Percentiles rank a stretch among this genome's conserved stretches.
These are phyloP conservation scores for Berkeleyomyces basicola DNA, from an alignment of 2,329 filamentous ascomycete genomes.

Conservation along the genomic window DNA sequence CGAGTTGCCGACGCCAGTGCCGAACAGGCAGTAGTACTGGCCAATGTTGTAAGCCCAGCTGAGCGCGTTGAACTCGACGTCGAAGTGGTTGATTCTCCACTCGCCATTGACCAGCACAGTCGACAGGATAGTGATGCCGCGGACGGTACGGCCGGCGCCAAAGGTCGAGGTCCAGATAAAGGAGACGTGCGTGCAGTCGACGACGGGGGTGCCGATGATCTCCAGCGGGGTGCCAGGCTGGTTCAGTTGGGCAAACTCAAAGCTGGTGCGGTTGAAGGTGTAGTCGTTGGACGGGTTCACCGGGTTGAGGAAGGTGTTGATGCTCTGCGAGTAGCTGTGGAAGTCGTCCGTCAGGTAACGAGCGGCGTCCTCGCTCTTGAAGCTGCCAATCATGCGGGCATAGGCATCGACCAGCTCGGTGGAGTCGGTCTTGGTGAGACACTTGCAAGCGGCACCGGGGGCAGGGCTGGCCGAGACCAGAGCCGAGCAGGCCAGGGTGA, in stretches of 20 bases:
- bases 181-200: slow-evolving; percentile 12
- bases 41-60: slow-evolving; percentile 14
- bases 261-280: slow-evolving; percentile 14
- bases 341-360: slow-evolving; percentile 14
- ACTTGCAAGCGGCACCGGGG: slow-evolving; percentile 3
- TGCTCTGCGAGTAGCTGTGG: slow-evolving; percentile 13
- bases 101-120: slow-evolving; percentile 13
- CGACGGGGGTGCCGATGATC: slow-evolving; percentile 7
- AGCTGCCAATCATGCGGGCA: slow-evolving; percentile 35
- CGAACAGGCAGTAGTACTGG: slow-evolving; percentile 15
- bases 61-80: slow-evolving; percentile 16
- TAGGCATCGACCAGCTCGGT: slow-evolving; percentile 20
- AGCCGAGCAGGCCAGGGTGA: slow-evolving; percentile 9
- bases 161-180: slow-evolving; percentile 15
- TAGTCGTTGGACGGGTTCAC: slow-evolving; percentile 8
- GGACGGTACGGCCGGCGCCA: slow-evolving; percentile 10
- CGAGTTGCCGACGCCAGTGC: slow-evolving; percentile 7
- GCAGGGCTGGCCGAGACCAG: slow-evolving; percentile 3
- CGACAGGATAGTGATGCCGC: slow-evolving; percentile 15
- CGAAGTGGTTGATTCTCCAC: slow-evolving; percentile 14
- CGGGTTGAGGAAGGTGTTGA: slow-evolving; percentile 15
- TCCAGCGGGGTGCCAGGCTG: slow-evolving; percentile 6
- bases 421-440: slow-evolving; percentile 14
- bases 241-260: slow-evolving; percentile 12
- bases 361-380: slow-evolving; percentile 28